A percentile compares a stretch with the other conserved stretches of the same genome.
phyloP scores from a whole-genome alignment of 257 asterid genomes.

The Mentha longifolia region DNA sequence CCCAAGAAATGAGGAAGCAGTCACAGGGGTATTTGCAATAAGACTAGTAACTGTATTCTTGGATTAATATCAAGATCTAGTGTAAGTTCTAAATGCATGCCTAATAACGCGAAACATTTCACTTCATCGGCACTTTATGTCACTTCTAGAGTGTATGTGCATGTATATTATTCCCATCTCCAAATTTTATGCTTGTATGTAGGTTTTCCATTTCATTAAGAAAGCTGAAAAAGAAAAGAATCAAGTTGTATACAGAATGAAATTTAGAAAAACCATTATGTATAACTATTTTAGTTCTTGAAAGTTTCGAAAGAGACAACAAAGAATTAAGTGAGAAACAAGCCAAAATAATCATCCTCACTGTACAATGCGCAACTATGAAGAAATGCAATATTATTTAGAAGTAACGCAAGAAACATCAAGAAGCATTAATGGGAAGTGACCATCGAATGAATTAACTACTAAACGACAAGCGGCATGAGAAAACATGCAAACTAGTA shows the following conservation, averaged over 20 bases:
- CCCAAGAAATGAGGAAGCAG: neutral
- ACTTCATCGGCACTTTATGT: neutral
- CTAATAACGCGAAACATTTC: neutral
- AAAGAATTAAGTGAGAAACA: slow-evolving; percentile 9
- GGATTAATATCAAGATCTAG: slow-evolving; percentile 3
- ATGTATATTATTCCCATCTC: neutral
- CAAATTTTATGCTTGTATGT: neutral
- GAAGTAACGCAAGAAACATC: neutral
- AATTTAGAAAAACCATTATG: neutral
- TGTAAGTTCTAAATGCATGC: slow-evolving; percentile 10
- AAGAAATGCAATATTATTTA: slow-evolving; percentile 1
- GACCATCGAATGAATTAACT: neutral
- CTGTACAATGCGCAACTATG: too few species aligned
- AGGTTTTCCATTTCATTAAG: slow-evolving; percentile 21
- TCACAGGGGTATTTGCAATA: neutral
- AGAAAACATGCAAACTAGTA: too few species aligned
- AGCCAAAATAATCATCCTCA: slow-evolving; percentile 12
- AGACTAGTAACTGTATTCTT: slow-evolving; percentile 22
- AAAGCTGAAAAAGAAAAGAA: slow-evolving; percentile 20
- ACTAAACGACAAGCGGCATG: slow-evolving; percentile 11
- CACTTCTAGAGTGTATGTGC: neutral
- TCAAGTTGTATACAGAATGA: neutral
- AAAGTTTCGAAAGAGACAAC: slow-evolving; percentile 3
- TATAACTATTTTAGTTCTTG: neutral
- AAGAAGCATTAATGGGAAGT: neutral